A percentile compares a stretch with the other conserved stretches of the same genome.
phyloP scores from a whole-genome alignment of 306 rosid genomes.

The Medicago ruthenica region DNA sequence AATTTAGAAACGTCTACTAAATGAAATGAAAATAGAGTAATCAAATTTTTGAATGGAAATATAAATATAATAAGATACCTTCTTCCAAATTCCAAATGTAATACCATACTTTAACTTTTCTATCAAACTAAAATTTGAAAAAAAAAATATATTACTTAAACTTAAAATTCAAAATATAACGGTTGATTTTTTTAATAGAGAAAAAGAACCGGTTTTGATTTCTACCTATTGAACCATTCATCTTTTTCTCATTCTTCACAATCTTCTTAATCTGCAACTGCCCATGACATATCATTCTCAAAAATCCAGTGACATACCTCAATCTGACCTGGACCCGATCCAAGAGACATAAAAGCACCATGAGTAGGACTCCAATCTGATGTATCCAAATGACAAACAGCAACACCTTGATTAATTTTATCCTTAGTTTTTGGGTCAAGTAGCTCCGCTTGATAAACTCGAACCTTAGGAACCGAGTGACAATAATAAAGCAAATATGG shows the following conservation, averaged over 20 bases:
- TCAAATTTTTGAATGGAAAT: neutral
- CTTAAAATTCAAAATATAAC: constrained; percentile 30
- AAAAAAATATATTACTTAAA: constrained; percentile 40
- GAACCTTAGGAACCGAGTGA: constrained; percentile 93
- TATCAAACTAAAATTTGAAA: constrained; percentile 44
- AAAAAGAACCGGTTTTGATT: neutral
- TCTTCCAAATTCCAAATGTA: constrained; percentile 47
- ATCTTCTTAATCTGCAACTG: constrained; percentile 60
- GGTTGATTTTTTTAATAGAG: constrained; percentile 66
- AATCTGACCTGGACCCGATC: constrained; percentile 82
- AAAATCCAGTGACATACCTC: constrained; percentile 99
- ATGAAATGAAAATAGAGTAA: too few relatives aligned
- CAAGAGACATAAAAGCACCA: constrained; percentile 82
- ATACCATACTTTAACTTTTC: constrained; percentile 47
- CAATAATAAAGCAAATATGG: constrained; percentile 92
- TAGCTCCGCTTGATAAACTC: constrained; percentile 88
- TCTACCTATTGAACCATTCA: constrained; percentile 7
- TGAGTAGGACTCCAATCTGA: constrained; percentile 86
- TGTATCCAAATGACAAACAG: constrained; percentile 92
- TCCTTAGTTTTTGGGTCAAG: constrained; percentile 63
- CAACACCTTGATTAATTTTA: constrained; percentile 80
- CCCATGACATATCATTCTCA: constrained; percentile 93
- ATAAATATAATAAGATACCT: constrained; percentile 44
- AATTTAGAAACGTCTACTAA: too few relatives aligned
- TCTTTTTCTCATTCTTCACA: neutral